Evolutionary conservation across 2,329 filamentous ascomycete species (phyloP), one percentile per base, ranked within the genome.

Genomic region (Pseudogymnoascus sp.): DNA sequence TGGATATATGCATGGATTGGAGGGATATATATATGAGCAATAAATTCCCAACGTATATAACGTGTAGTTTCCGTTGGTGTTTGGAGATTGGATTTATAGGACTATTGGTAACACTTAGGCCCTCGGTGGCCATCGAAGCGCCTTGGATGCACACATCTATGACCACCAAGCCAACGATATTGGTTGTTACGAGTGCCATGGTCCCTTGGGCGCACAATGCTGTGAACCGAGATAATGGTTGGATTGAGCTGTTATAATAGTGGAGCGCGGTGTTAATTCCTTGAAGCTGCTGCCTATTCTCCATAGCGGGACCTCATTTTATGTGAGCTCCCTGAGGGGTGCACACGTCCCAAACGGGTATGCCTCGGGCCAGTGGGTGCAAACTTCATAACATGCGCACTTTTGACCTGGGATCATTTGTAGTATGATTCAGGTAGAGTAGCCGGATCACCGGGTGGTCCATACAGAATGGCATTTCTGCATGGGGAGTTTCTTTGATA

Each of bases 221-320:
- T 16, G 14, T 16, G 46, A 9, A 6, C 21, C 23, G n/a, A 28
- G 23, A 49, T 6, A 5, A 28, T 28, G 43, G 43, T 25, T 49
- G 43, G 43, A 28, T 28, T 25, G 43, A 31, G 23, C 3, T 46
- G 21, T 46, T 6, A 14, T 28, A 53, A 53, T 16, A 31, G 46
- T 53, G 46, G 46, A 53, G 14, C 46, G 7, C 23, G n/a, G 46
- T 16, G 46, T n/a, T 7, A 31, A 9, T 53, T 53, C 18, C 23
- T n/a, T 28, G 23, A 53, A 53, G 46, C 46, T 53, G 46, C 23
- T 53, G 46, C 46, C 46, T 53, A 53, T 53, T 53, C 46, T 53
- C 23, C 46, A 5, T n/a, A 28, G 23, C 46, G 46, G 46, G 46
- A 25, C 18, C 23, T 21, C 23, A 53, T 53, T 28, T 53, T 16